These are phyloP conservation scores for Penstemon davidsonii DNA, from an alignment of 257 asterid species.

Conservation along the genomic window DNA sequence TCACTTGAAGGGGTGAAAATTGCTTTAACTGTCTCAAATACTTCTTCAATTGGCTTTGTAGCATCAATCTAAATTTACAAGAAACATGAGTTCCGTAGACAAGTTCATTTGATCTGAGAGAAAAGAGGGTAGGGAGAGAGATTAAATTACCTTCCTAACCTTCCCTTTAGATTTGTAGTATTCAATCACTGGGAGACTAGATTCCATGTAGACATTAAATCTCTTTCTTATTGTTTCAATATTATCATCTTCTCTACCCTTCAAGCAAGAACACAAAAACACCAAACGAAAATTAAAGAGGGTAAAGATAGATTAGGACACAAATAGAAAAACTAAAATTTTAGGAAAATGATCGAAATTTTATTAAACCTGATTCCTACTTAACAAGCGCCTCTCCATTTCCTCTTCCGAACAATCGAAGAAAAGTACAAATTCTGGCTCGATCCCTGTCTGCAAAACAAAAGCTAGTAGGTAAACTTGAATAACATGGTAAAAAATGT, in stretches of 20 bases:
- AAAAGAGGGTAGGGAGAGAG: background rate
- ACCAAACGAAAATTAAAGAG: background rate
- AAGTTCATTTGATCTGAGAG: background rate
- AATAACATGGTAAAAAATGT: background rate
- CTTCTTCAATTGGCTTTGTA: conserved; percentile 64
- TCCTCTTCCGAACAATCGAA: conserved; percentile 62
- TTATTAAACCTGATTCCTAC: conserved; percentile 52
- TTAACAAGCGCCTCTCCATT: conserved; percentile 60
- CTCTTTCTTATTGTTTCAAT: conserved; percentile 57
- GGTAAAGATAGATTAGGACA: conserved; percentile 1
- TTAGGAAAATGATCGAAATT: conserved; percentile 25
- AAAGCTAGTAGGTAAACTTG: too few species aligned
- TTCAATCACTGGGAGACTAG: conserved; percentile 61
- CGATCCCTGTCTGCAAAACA: conserved; percentile 66
- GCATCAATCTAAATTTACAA: conserved; percentile 62
- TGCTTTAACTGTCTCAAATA: conserved; percentile 73
- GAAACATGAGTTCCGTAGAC: conserved; percentile 16
- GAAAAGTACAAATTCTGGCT: conserved; percentile 73
- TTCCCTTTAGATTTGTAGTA: conserved; percentile 69
- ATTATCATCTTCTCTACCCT: conserved; percentile 71
- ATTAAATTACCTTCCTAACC: conserved; percentile 66
- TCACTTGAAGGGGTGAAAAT: conserved; percentile 47
- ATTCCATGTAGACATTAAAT: conserved; percentile 56
- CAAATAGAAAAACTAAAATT: conserved; percentile 17
- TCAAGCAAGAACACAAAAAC: conserved; percentile 17